Evolutionary conservation across 1,284 basidiomycete genomes (phyloP).

Genomic region (Papiliotrema nemorosa): DNA sequence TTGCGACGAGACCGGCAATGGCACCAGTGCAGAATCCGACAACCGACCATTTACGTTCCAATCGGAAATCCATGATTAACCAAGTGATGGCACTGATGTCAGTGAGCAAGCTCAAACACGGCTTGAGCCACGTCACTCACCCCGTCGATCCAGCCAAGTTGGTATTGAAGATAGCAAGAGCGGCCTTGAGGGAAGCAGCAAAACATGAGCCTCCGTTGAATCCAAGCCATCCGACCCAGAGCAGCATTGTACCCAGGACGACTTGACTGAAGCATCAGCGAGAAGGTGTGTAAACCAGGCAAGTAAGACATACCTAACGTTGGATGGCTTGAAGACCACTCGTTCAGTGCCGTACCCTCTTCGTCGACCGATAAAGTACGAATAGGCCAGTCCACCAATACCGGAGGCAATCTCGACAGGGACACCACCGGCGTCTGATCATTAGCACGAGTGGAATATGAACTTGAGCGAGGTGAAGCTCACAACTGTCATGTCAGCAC

Average conservation of each 20-base stretch:
- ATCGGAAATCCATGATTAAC: constrained; percentile 80
- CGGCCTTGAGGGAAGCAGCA: constrained; percentile 83
- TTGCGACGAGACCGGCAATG: constrained; percentile 73
- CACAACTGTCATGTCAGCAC: not conserved
- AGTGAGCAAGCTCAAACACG: not conserved
- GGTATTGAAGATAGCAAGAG: constrained; percentile 82
- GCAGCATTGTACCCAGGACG: constrained; percentile 78
- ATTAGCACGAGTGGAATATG: constrained; percentile 1
- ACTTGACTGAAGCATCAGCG: constrained; percentile 55
- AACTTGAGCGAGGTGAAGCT: not conserved
- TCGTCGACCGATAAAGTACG: constrained; percentile 60
- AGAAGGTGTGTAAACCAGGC: not conserved
- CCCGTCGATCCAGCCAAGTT: constrained; percentile 56
- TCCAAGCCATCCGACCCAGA: constrained; percentile 79
- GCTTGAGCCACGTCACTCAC: constrained; percentile 3
- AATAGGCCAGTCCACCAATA: constrained; percentile 78
- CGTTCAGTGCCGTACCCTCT: constrained; percentile 70
- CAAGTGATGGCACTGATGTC: constrained; percentile 69
- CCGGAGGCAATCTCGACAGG: constrained; percentile 93
- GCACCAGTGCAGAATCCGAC: constrained; percentile 82
- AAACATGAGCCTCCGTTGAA: constrained; percentile 69
- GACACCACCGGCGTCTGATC: constrained; percentile 64
- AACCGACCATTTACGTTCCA: constrained; percentile 72
- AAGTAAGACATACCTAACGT: constrained; percentile 59
- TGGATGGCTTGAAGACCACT: constrained; percentile 87